These are phyloP conservation scores for Phlyctochytrium arcticum DNA, from an alignment of 192 early-diverging fungal genomes.

Conservation along the genomic window DNA sequence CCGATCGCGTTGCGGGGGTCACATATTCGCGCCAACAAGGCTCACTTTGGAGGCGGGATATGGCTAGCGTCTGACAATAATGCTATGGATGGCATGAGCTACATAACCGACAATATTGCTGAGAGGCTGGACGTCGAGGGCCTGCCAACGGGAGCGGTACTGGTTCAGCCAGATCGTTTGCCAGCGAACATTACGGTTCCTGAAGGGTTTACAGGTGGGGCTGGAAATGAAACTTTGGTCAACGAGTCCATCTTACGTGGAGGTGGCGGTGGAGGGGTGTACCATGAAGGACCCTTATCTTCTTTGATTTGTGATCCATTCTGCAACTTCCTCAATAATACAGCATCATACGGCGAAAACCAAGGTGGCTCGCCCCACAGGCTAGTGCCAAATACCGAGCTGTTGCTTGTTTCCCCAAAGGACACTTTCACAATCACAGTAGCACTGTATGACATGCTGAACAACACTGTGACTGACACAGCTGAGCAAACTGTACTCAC, in stretches of 20 bases:
- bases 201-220: no score
- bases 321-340: slow-evolving; percentile 4
- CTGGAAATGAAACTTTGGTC: no score
- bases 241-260: not conserved
- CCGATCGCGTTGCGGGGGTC: slow-evolving; percentile 3
- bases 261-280: slow-evolving; percentile 15
- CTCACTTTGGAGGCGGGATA: slow-evolving; percentile 13
- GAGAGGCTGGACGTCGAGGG: not conserved
- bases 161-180: no score
- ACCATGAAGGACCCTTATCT: not conserved
- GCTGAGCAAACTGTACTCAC: not conserved
- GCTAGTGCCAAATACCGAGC: not conserved
- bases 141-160: not conserved
- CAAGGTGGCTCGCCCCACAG: not conserved
- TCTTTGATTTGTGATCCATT: not conserved
- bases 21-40: not conserved
- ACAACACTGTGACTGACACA: slow-evolving; percentile 7
- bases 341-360: slow-evolving; percentile 4
- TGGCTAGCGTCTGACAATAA: not conserved
- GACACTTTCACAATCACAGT: not conserved
- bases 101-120: not conserved
- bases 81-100: not conserved
- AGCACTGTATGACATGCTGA: not conserved
- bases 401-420: not conserved
- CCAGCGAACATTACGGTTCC: no score